Base-by-base conservation (phyloP, 164 flowering plant species). In the Pachysandra terminalis region DNA sequence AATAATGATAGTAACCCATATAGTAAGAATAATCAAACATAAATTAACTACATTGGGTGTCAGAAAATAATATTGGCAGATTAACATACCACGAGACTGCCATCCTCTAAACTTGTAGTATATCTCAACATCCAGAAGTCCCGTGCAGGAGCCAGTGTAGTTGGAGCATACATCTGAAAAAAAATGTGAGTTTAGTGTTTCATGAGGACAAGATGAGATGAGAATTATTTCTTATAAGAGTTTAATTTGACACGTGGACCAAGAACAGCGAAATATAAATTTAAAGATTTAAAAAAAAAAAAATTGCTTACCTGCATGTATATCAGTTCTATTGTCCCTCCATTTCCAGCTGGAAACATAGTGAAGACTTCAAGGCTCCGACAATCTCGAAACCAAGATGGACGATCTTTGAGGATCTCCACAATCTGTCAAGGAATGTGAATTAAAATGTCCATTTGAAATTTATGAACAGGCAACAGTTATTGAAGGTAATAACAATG, bases 111-210 rank as follows among this genome's bases (percentile, higher is more conserved):
- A 75, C 68, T 84, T 16, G 88, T 90, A 28, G 96, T 87, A 76
- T 88, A 94, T 85, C 98, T 81, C 59, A 94, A 79, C 25, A 97
- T 94, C 97, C 98, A 94, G 65, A 94, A 88, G 76, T 91, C 98
- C 35, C 97, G 86, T 48, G 98, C 97, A 48, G 96, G 90, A 74
- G 96, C 98, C 71, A 91, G 68, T 56, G 95, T 90, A 53, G 96
- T 90, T 53, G 98, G 97, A 63, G 98, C 95, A 84, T 86, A 91
- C 77, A 81, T 79, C 97, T 93, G 85, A 66, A 78, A 80, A 28
- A 24, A 68, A n/a, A n/a, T n/a, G 12, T 23, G 9, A 22, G 10
- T 13, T 48, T 61, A 32, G 58, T 62, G 17, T 69, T 61, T 37
- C 60, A 54, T 2, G 8, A 19, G 23, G 10, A 61, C 2, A 52